Percentiles rank a stretch among this genome's conserved stretches.
Evolutionary conservation across 176 grass and related monocot genomes (phyloP).

Genomic region (Eragrostis curvula): DNA sequence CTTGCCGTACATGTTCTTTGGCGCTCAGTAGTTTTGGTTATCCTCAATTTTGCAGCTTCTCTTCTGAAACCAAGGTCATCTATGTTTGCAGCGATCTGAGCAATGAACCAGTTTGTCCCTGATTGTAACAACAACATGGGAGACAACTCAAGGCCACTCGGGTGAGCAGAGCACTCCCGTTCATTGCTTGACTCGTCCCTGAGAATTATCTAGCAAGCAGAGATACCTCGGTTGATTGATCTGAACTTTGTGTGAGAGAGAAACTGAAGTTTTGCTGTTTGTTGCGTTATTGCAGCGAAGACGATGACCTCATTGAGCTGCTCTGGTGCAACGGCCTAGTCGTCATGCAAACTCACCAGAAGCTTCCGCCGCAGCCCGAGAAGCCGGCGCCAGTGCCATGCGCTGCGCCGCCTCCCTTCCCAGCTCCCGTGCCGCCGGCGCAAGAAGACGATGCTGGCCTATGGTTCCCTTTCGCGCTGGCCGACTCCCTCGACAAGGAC

Average conservation of each 20-base stretch:
- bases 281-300: conserved; percentile 41
- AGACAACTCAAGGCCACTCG: conserved; percentile 48
- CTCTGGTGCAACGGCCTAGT: conserved; percentile 82
- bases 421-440: neutral
- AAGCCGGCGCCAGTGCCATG: no score
- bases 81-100: conserved; percentile 17
- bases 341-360: conserved; percentile 69
- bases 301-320: conserved; percentile 77
- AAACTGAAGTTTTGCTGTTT: neutral
- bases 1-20: neutral
- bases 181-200: neutral
- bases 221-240: neutral
- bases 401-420: neutral
- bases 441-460: conserved; percentile 58
- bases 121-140: conserved; percentile 65
- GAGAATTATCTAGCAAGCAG: no score
- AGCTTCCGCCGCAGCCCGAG: conserved; percentile 50
- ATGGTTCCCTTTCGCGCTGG: no score
- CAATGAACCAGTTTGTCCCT: no score
- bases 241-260: neutral
- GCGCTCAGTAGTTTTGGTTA: neutral
- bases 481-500: no score
- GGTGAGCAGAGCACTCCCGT: conserved; percentile 44
- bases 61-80: conserved; percentile 18
- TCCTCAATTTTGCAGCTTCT: neutral